These are phyloP conservation scores for Rhamnella rubrinervis DNA, from an alignment of 331 rosid species.

Conservation along the genomic window DNA sequence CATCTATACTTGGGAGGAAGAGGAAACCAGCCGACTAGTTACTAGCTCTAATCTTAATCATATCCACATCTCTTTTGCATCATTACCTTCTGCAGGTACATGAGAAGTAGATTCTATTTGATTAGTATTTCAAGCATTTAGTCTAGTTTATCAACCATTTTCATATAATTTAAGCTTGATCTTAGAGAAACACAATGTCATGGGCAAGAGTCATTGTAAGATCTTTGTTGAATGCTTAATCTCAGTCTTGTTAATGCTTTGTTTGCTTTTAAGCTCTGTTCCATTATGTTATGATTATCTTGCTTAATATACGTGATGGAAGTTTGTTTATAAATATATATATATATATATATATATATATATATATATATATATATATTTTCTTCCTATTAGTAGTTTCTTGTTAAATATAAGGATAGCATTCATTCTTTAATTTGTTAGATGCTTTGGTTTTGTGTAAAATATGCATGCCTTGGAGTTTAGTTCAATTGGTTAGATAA, in stretches of 20 bases:
- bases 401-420: too few relatives aligned
- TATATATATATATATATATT: too few relatives aligned
- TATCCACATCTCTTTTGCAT: slow-evolving; percentile 7
- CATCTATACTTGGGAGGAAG: slow-evolving; percentile 74
- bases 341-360: too few relatives aligned
- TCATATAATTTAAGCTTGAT: neutral
- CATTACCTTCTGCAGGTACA: neutral
- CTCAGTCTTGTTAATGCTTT: neutral
- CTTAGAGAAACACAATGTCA: neutral
- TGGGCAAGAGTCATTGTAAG: too few relatives aligned
- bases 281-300: neutral
- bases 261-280: neutral
- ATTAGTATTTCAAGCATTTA: neutral
- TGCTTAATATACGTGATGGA: too few relatives aligned
- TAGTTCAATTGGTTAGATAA: too few relatives aligned
- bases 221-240: too few relatives aligned
- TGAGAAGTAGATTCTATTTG: neutral
- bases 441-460: too few relatives aligned
- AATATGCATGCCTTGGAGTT: too few relatives aligned
- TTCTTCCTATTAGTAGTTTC: too few relatives aligned
- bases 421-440: too few relatives aligned
- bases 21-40: slow-evolving; percentile 64
- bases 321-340: neutral
- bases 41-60: neutral
- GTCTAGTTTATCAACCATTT: neutral